These are phyloP conservation scores for Aspergillus proliferans DNA, from an alignment of 2,329 filamentous ascomycete species.

Conservation along the genomic window DNA sequence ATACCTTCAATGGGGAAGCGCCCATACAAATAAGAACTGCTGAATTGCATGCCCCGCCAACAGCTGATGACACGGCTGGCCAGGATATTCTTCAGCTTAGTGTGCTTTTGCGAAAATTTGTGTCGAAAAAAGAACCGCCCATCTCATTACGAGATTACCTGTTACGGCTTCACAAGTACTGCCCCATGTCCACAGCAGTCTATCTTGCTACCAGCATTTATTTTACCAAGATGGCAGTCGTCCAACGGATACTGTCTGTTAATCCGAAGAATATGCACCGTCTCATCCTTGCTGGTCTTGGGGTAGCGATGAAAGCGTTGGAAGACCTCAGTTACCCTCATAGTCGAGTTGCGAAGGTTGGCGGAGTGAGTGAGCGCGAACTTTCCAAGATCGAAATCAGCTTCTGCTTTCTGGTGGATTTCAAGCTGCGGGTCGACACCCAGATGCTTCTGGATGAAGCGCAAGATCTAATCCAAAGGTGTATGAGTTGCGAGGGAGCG, in stretches of 20 bases:
- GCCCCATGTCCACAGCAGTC: constrained; percentile 87
- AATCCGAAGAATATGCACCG: constrained; percentile 82
- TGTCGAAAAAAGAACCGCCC: constrained; percentile 77
- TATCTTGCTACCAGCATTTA: constrained; percentile 86
- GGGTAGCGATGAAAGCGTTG: constrained; percentile 90
- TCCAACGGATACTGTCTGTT: constrained; percentile 71
- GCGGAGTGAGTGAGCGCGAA: constrained; percentile 76
- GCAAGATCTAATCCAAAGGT: constrained; percentile 24
- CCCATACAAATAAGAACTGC: constrained; percentile 18
- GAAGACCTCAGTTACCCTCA: constrained; percentile 89
- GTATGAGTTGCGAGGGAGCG: background rate
- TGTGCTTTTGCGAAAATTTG: constrained; percentile 86
- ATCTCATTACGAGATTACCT: constrained; percentile 82
- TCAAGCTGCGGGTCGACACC: constrained; percentile 64
- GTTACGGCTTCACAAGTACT: constrained; percentile 78
- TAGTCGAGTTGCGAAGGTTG: constrained; percentile 74
- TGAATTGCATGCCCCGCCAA: constrained; percentile 32
- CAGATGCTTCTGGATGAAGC: constrained; percentile 50
- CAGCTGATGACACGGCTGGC: constrained; percentile 48
- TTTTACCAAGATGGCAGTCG: constrained; percentile 73
- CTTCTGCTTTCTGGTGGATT: constrained; percentile 80
- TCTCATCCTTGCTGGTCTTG: constrained; percentile 71
- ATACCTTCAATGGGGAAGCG: constrained; percentile 17
- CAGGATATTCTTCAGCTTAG: constrained; percentile 72
- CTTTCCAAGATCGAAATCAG: constrained; percentile 81